These are phyloP conservation scores for Pestalotiopsis sp. DNA, from an alignment of 2,329 filamentous ascomycete species.

Conservation along the genomic window DNA sequence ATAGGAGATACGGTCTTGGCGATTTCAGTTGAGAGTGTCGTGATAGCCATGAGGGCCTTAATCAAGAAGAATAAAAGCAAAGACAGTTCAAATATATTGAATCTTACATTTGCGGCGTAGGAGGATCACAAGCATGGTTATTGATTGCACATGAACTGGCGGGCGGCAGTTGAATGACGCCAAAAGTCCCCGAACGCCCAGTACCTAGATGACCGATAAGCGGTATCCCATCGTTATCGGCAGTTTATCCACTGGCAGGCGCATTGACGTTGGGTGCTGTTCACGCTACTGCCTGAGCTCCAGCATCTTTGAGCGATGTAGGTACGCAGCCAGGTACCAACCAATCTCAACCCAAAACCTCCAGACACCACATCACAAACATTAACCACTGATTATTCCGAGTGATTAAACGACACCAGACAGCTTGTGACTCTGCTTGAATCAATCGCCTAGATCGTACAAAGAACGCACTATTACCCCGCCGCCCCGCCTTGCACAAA, in stretches of 20 bases:
- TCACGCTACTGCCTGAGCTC: background rate
- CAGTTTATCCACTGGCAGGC: background rate
- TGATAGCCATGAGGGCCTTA: background rate
- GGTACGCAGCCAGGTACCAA: background rate
- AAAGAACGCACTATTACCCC: background rate
- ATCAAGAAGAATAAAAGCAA: too few relatives aligned
- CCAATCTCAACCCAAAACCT: background rate
- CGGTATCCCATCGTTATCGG: background rate
- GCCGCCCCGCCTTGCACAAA: background rate
- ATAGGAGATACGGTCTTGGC: too few relatives aligned
- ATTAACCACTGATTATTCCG: too few relatives aligned
- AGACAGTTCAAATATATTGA: too few relatives aligned
- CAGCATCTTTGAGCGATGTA: background rate
- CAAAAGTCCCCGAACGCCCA: background rate
- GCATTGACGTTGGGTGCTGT: background rate
- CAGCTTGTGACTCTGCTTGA: too few relatives aligned
- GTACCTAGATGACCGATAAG: constrained; percentile 2
- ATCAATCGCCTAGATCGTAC: background rate
- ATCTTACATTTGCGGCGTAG: too few relatives aligned
- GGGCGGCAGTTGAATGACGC: background rate
- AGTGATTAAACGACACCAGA: too few relatives aligned
- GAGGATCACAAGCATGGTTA: background rate
- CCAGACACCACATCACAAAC: too few relatives aligned
- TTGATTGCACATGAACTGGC: background rate
- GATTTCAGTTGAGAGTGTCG: too few relatives aligned